Percentiles rank a stretch among this genome's conserved stretches.
Conservation (phyloP, 164 flowering plant species). For the Protea cynaroides region DNA sequence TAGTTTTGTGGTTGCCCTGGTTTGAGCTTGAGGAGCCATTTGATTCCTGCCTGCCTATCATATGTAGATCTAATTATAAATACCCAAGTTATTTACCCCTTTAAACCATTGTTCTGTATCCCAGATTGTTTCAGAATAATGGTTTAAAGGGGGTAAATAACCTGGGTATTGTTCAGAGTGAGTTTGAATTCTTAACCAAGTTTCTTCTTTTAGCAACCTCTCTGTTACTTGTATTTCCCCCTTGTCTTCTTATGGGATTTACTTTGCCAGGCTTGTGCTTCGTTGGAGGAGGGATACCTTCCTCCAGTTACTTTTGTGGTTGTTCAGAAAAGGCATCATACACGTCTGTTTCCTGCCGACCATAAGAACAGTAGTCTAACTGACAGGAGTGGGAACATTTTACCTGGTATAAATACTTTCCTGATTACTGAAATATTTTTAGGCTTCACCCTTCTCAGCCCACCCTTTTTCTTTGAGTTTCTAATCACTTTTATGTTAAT, state of each 20-base stretch:
- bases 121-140: too few relatives aligned
- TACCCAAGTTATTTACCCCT: too few relatives aligned
- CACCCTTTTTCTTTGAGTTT: neutral
- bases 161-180: too few relatives aligned
- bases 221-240: neutral
- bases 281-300: slow-evolving; percentile 53
- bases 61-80: too few relatives aligned
- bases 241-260: neutral
- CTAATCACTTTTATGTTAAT: neutral
- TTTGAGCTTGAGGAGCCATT: too few relatives aligned
- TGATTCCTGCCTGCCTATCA: too few relatives aligned
- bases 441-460: too few relatives aligned
- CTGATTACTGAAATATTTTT: neutral
- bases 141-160: too few relatives aligned
- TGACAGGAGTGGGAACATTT: slow-evolving; percentile 77
- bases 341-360: slow-evolving; percentile 63
- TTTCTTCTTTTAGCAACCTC: too few relatives aligned
- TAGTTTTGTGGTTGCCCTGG: too few relatives aligned
- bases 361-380: slow-evolving; percentile 23
- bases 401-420: slow-evolving; percentile 46
- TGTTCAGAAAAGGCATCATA: slow-evolving; percentile 85
- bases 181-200: too few relatives aligned
- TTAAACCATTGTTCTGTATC: too few relatives aligned
- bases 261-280: slow-evolving; percentile 57
- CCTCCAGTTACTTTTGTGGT: slow-evolving; percentile 82